Conservation (phyloP, 2,329 filamentous ascomycete species). For the Elsinoe perseae region DNA sequence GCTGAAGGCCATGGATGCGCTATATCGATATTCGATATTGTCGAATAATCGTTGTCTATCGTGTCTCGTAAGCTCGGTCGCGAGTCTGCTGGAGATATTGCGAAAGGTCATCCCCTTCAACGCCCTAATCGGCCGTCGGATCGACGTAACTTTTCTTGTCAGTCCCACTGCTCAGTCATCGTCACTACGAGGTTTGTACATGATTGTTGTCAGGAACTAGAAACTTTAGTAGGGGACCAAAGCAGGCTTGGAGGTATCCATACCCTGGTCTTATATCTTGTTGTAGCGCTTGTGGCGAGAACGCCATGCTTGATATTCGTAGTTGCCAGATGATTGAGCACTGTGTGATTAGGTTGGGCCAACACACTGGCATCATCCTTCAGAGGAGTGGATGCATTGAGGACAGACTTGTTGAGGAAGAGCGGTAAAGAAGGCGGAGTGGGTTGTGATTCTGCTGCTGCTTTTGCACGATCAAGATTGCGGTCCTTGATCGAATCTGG, state of each 20-base stretch:
- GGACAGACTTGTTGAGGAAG: constrained; percentile 87
- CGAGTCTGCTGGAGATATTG: neutral
- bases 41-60: neutral
- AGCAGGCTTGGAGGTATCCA: neutral
- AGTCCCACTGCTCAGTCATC: constrained; percentile 21
- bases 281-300: constrained; percentile 89
- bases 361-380: constrained; percentile 98
- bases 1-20: too few species aligned
- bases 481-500: constrained; percentile 21
- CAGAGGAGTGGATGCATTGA: constrained; percentile 84
- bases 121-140: neutral
- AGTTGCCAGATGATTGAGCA: constrained; percentile 91
- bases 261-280: constrained; percentile 94
- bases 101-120: neutral
- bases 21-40: too few species aligned
- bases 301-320: constrained; percentile 98
- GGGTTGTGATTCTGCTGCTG: constrained; percentile 70
- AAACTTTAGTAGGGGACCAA: constrained; percentile 17
- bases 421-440: constrained; percentile 78
- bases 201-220: constrained; percentile 93
- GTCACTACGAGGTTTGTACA: constrained; percentile 78
- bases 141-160: constrained; percentile 5
- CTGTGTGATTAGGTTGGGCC: constrained; percentile 94
- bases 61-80: neutral
- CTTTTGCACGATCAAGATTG: constrained; percentile 72